phyloP scores from a whole-genome alignment of 2,329 filamentous ascomycete genomes.

The Eutypella sp. region DNA sequence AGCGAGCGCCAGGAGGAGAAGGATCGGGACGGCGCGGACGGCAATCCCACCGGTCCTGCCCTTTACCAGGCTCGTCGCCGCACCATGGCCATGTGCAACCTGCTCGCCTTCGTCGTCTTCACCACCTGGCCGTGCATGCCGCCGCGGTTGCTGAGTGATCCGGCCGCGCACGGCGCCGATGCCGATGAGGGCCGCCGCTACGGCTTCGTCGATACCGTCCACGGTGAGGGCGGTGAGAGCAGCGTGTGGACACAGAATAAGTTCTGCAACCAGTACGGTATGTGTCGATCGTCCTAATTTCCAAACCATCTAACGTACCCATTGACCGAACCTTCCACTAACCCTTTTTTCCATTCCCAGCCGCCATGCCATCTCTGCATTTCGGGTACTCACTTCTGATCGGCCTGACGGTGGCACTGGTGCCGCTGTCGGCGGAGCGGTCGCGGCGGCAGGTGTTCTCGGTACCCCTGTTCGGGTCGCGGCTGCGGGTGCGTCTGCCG shows the following conservation, averaged over 20 bases:
- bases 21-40: conserved; percentile 3
- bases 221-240: conserved; percentile 50
- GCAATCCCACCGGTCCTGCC: conserved; percentile 34
- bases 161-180: conserved; percentile 47
- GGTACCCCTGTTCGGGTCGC: conserved; percentile 2
- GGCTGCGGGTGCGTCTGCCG: conserved; percentile 3
- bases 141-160: conserved; percentile 53
- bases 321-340: too few relatives aligned
- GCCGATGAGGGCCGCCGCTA: conserved; percentile 56
- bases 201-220: conserved; percentile 59
- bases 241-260: conserved; percentile 66
- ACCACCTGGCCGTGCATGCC: conserved; percentile 63
- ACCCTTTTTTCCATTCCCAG: conserved; percentile 32
- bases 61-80: conserved; percentile 52
- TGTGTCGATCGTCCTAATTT: conserved; percentile 25
- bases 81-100: conserved; percentile 58
- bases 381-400: conserved; percentile 73
- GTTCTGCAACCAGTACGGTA: conserved; percentile 72
- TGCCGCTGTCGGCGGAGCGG: conserved; percentile 55
- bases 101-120: conserved; percentile 56
- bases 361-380: conserved; percentile 71
- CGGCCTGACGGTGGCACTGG: conserved; percentile 62
- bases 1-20: conserved; percentile 5
- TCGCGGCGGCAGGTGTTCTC: conserved; percentile 36
- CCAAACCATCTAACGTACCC: not conserved